phyloP scores from a whole-genome alignment of 2,329 filamentous ascomycete genomes.

The Plectosphaerella plurivora region DNA sequence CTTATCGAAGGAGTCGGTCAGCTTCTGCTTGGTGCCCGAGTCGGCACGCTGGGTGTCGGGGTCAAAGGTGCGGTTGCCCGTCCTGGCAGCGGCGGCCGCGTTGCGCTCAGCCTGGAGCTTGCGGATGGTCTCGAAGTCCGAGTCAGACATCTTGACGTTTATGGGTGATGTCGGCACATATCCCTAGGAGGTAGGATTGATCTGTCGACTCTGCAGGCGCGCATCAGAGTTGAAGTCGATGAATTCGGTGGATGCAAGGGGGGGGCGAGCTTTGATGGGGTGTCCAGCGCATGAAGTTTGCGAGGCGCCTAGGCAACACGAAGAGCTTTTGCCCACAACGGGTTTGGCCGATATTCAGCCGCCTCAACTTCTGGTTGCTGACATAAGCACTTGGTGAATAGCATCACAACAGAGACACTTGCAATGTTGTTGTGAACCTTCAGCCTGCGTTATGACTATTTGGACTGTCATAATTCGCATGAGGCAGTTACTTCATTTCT shows the following conservation, averaged over 20 bases:
- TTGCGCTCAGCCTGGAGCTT: slow-evolving; percentile 92
- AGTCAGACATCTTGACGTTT: slow-evolving; percentile 58
- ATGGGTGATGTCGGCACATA: background rate
- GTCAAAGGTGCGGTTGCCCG: slow-evolving; percentile 77
- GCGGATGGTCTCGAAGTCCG: slow-evolving; percentile 83
- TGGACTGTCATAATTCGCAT: too few relatives aligned
- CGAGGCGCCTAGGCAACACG: slow-evolving; percentile 14
- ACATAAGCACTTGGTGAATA: background rate
- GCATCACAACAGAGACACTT: too few relatives aligned
- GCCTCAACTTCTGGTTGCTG: slow-evolving; percentile 3
- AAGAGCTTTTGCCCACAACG: slow-evolving; percentile 26
- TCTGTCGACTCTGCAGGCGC: slow-evolving; percentile 11
- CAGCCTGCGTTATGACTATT: too few relatives aligned
- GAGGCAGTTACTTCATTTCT: too few relatives aligned
- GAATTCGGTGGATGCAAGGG: background rate
- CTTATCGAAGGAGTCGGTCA: slow-evolving; percentile 85
- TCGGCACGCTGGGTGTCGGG: slow-evolving; percentile 75
- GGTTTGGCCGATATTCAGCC: slow-evolving; percentile 29
- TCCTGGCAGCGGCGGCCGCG: slow-evolving; percentile 70
- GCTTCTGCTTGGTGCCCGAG: slow-evolving; percentile 81
- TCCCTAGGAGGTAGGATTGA: slow-evolving; percentile 10
- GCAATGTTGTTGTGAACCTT: too few relatives aligned
- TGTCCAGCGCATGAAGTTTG: slow-evolving; percentile 11
- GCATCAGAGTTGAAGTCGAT: slow-evolving; percentile 9
- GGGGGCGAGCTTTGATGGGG: background rate